Conservation (phyloP, 1,139 yeast genomes). For the Blastobotrys apis region DNA sequence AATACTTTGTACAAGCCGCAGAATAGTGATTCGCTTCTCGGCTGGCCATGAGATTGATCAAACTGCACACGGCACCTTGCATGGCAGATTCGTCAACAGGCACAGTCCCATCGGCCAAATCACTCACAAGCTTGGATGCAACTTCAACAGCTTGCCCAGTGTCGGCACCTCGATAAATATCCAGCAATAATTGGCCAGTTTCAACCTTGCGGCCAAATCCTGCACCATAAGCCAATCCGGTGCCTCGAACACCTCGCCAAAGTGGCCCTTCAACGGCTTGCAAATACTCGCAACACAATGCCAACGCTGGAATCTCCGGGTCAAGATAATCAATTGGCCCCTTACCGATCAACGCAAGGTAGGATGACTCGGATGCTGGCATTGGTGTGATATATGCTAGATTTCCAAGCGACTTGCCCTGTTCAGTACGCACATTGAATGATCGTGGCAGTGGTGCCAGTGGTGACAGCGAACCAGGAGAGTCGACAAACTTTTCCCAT, state of each 20-base stretch:
- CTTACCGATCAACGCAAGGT: conserved; percentile 54
- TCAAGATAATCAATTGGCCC: conserved; percentile 63
- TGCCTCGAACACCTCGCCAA: conserved; percentile 94
- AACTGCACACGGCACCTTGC: conserved; percentile 69
- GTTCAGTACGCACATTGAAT: conserved; percentile 48
- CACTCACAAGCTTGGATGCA: conserved; percentile 63
- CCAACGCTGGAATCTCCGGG: conserved; percentile 65
- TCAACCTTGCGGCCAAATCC: conserved; percentile 56
- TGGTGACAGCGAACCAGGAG: not conserved
- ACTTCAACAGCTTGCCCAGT: conserved; percentile 64
- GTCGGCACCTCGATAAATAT: conserved; percentile 81
- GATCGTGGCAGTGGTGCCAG: conserved; percentile 36
- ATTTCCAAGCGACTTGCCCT: conserved; percentile 51
- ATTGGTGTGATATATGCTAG: conserved; percentile 65
- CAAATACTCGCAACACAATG: conserved; percentile 71
- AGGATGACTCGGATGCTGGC: conserved; percentile 88
- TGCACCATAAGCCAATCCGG: conserved; percentile 93
- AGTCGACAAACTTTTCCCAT: conserved; percentile 51
- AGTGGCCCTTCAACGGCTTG: conserved; percentile 94
- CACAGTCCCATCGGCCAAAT: conserved; percentile 49
- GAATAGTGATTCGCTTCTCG: conserved; percentile 50
- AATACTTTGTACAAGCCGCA: conserved; percentile 63
- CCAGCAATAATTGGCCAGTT: conserved; percentile 61
- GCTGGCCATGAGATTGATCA: conserved; percentile 67
- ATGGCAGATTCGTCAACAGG: conserved; percentile 56